phyloP scores from a whole-genome alignment of 2,329 filamentous ascomycete species.

The Fonsecaea multimorphosa region DNA sequence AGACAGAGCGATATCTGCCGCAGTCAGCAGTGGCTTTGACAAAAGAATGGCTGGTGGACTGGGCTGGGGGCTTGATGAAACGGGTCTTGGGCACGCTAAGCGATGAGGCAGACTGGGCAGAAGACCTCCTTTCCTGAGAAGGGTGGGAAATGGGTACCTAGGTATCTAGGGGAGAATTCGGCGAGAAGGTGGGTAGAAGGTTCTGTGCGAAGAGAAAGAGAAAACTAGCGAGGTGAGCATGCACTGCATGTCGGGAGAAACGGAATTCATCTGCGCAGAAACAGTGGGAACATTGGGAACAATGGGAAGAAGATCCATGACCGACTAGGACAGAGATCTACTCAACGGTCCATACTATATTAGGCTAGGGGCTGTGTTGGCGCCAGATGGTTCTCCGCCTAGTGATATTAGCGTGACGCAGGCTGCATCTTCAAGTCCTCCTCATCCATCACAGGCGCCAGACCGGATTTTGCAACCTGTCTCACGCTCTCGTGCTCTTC shows the following conservation, averaged over 20 bases:
- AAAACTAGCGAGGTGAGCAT: background rate
- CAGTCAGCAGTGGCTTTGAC: slow-evolving; percentile 6
- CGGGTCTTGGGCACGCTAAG: slow-evolving; percentile 1
- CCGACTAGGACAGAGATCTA: background rate
- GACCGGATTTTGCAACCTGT: background rate
- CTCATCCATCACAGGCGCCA: background rate
- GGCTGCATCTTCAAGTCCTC: background rate
- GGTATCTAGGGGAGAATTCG: slow-evolving; percentile 13
- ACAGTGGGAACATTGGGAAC: background rate
- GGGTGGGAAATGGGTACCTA: background rate
- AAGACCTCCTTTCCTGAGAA: slow-evolving; percentile 4
- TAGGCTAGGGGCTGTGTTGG: background rate
- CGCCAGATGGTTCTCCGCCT: background rate
- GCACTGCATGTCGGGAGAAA: background rate
- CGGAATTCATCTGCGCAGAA: slow-evolving; percentile 4
- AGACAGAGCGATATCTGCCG: background rate
- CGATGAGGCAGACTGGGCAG: slow-evolving; percentile 4
- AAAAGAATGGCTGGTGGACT: background rate
- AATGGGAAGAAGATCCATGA: background rate
- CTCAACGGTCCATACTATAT: background rate
- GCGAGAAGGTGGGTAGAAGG: slow-evolving; percentile 18
- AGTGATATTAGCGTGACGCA: background rate
- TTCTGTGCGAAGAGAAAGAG: background rate
- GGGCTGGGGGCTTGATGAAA: background rate
- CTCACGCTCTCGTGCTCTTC: background rate